phyloP scores from a whole-genome alignment of 768 basidiomycete genomes.

The Russula sp. region DNA sequence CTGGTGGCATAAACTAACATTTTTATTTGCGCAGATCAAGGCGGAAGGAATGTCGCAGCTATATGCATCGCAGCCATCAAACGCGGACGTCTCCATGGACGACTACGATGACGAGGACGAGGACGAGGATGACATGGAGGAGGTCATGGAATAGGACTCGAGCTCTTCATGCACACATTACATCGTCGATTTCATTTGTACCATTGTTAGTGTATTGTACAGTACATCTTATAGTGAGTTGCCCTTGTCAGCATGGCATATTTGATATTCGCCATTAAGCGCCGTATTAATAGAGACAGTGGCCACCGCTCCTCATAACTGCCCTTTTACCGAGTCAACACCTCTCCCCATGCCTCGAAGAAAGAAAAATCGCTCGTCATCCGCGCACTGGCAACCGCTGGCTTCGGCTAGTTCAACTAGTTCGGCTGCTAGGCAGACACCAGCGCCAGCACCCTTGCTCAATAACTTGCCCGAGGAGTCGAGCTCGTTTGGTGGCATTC shows the following conservation, averaged over 20 bases:
- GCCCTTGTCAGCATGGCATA: background rate
- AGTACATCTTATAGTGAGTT: background rate
- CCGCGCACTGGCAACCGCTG: no score
- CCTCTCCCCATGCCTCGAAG: background rate
- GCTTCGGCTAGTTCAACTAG: no score
- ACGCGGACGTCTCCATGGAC: conserved; percentile 44
- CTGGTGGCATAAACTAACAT: background rate
- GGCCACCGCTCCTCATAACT: no score
- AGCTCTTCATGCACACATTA: background rate
- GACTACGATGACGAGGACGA: conserved; percentile 51
- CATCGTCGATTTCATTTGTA: conserved; percentile 2
- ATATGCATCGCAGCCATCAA: conserved; percentile 23
- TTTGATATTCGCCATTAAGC: no score
- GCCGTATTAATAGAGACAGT: no score
- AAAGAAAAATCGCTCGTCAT: background rate
- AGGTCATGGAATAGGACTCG: conserved; percentile 44
- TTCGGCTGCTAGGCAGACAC: no score
- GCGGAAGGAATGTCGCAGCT: conserved; percentile 31
- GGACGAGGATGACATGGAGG: conserved; percentile 65
- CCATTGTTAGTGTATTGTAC: conserved; percentile 3
- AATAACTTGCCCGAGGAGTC: no score
- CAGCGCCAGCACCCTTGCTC: no score
- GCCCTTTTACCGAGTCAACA: background rate
- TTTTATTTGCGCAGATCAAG: conserved; percentile 30
- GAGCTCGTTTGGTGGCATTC: background rate